phyloP scores from a whole-genome alignment of 768 basidiomycete genomes.

The Pleurotus djamor region DNA sequence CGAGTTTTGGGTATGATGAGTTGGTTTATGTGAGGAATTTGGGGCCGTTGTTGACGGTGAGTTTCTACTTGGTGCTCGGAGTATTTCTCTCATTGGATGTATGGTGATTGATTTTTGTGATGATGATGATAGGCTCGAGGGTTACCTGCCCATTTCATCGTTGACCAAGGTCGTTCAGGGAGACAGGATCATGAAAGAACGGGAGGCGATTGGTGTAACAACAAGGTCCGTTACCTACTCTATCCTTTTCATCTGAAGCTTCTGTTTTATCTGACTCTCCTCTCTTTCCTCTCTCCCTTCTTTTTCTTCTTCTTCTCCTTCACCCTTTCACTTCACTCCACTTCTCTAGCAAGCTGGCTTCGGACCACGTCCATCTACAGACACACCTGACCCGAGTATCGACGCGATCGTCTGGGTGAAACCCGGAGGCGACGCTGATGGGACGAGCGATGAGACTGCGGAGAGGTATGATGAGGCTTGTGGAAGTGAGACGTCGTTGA shows the following conservation, averaged over 20 bases:
- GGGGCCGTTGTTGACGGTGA: conserved; percentile 21
- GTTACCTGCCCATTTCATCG: conserved; percentile 1
- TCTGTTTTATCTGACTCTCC: too few species aligned
- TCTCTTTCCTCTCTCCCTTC: too few species aligned
- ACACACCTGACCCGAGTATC: conserved; percentile 20
- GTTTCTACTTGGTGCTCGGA: neutral
- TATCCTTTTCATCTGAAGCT: neutral
- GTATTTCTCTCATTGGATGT: neutral
- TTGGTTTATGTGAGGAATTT: conserved; percentile 25
- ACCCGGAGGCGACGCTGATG: conserved; percentile 38
- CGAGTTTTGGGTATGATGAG: conserved; percentile 27
- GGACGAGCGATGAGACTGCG: conserved; percentile 29
- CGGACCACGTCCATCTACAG: conserved; percentile 29
- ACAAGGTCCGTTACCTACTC: neutral
- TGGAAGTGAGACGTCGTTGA: conserved; percentile 15
- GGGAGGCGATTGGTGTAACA: conserved; percentile 5
- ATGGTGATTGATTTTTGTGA: too few species aligned
- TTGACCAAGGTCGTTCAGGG: conserved; percentile 5
- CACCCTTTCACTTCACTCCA: neutral
- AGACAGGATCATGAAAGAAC: neutral
- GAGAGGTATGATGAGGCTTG: conserved; percentile 28
- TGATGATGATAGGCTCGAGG: neutral
- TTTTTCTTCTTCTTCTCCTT: too few species aligned
- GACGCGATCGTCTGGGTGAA: conserved; percentile 41
- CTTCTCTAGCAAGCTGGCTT: conserved; percentile 23